phyloP scores from a whole-genome alignment of 257 asterid species.

The Nicotiana sylvestris region DNA sequence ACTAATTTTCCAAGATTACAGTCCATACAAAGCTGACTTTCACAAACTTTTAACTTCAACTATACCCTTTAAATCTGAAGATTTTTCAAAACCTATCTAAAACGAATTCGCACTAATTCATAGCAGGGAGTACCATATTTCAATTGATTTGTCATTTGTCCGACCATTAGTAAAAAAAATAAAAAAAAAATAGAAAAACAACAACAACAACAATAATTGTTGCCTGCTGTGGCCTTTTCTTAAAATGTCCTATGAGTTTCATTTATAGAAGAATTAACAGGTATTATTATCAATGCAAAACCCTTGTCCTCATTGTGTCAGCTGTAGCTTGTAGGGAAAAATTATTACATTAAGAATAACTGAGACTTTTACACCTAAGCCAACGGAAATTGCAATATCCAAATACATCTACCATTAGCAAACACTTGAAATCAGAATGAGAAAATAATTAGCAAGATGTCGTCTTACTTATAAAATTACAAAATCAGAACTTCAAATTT shows the following conservation, averaged over 20 bases:
- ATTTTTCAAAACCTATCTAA: no score
- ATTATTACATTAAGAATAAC: not conserved
- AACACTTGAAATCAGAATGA: not conserved
- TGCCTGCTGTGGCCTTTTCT: not conserved
- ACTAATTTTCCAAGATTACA: no score
- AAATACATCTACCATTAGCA: not conserved
- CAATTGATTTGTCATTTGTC: no score
- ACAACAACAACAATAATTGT: no score
- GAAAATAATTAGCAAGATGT: conserved; percentile 6
- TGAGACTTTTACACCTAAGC: not conserved
- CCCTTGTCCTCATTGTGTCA: not conserved
- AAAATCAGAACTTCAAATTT: not conserved
- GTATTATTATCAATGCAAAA: not conserved
- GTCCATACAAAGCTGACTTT: no score
- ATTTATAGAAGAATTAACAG: not conserved
- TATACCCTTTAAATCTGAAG: no score
- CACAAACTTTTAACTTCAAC: no score
- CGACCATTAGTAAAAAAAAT: not conserved
- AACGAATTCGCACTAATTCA: no score
- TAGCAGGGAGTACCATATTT: not conserved
- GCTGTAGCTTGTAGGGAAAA: not conserved
- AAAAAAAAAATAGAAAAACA: no score
- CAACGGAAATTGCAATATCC: not conserved
- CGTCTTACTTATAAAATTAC: not conserved
- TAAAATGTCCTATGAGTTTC: not conserved